These are phyloP conservation scores for Hyaloscypha finlandica DNA, from an alignment of 495 filamentous ascomycete genomes.

Conservation along the genomic window DNA sequence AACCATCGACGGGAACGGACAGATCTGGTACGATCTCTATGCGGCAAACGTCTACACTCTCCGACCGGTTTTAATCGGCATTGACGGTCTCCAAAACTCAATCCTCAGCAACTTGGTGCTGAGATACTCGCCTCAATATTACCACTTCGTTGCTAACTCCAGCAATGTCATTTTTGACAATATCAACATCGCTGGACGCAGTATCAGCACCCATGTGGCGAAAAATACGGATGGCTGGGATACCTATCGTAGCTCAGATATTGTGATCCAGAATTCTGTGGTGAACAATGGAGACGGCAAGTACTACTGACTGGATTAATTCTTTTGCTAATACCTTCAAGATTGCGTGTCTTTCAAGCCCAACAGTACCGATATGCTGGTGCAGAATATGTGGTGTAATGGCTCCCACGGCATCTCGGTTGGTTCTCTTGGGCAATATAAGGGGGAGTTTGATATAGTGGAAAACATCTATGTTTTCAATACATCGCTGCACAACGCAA, in stretches of 20 bases:
- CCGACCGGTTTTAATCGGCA: constrained; percentile 61
- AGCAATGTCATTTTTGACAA: constrained; percentile 66
- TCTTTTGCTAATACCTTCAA: constrained; percentile 17
- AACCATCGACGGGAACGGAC: constrained; percentile 65
- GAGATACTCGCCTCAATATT: constrained; percentile 66
- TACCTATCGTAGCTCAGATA: constrained; percentile 61
- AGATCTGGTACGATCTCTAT: constrained; percentile 70
- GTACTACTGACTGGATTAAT: constrained; percentile 2
- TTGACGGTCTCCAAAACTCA: constrained; percentile 64
- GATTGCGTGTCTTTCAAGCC: constrained; percentile 81
- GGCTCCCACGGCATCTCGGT: constrained; percentile 76
- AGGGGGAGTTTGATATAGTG: constrained; percentile 63
- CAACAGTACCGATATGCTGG: constrained; percentile 71
- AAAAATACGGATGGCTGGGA: constrained; percentile 77
- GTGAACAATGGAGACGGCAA: constrained; percentile 69
- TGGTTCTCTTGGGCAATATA: constrained; percentile 68
- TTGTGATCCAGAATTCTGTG: constrained; percentile 68
- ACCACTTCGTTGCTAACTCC: constrained; percentile 68
- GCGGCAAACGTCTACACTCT: constrained; percentile 55
- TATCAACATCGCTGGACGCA: constrained; percentile 61
- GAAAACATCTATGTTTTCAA: constrained; percentile 67
- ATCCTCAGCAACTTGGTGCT: constrained; percentile 62
- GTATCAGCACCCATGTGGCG: constrained; percentile 51
- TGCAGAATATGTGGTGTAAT: constrained; percentile 70
- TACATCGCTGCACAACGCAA: constrained; percentile 65